These are phyloP conservation scores for Pseudocohnilembus persalinus DNA, from an alignment of 169 alveolate species.

Conservation along the genomic window DNA sequence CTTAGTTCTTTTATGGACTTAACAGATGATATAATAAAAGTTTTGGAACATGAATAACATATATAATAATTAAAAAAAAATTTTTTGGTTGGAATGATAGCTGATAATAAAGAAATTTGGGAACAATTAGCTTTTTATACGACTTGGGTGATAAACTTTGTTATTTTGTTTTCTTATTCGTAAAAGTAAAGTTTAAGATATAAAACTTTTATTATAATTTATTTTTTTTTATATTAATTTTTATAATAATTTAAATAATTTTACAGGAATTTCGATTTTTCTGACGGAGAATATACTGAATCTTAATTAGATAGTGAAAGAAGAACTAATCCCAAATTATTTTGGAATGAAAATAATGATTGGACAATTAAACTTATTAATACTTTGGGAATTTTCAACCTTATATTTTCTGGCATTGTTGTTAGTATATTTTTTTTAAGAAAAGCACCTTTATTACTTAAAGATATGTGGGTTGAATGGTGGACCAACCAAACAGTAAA, in stretches of 20 bases:
- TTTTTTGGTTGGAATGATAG: constrained; percentile 28
- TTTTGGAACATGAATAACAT: constrained; percentile 53
- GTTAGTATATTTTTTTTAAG: constrained; percentile 26
- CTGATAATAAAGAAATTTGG: constrained; percentile 42
- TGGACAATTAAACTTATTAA: constrained; percentile 30
- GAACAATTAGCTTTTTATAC: constrained; percentile 36
- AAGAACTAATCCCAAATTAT: constrained; percentile 33
- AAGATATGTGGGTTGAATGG: constrained; percentile 41
- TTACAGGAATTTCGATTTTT: neutral
- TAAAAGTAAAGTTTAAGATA: neutral
- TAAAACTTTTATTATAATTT: neutral
- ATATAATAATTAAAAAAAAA: constrained; percentile 14
- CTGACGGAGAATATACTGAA: constrained; percentile 1
- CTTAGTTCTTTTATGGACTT: constrained; percentile 44
- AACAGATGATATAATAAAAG: constrained; percentile 51
- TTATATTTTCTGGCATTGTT: constrained; percentile 32
- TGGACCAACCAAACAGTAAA: too few relatives aligned
- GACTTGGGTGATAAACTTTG: constrained; percentile 24
- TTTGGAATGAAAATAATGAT: constrained; percentile 11
- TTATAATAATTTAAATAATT: neutral
- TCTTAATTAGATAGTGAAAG: constrained; percentile 12
- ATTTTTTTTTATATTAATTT: neutral
- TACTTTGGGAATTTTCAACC: constrained; percentile 24
- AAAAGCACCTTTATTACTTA: constrained; percentile 39
- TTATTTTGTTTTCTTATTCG: constrained; percentile 25